Evolutionary conservation across 805 yeast species (phyloP), one percentile per base, ranked within the genome.

Genomic region (Candida railenensis): DNA sequence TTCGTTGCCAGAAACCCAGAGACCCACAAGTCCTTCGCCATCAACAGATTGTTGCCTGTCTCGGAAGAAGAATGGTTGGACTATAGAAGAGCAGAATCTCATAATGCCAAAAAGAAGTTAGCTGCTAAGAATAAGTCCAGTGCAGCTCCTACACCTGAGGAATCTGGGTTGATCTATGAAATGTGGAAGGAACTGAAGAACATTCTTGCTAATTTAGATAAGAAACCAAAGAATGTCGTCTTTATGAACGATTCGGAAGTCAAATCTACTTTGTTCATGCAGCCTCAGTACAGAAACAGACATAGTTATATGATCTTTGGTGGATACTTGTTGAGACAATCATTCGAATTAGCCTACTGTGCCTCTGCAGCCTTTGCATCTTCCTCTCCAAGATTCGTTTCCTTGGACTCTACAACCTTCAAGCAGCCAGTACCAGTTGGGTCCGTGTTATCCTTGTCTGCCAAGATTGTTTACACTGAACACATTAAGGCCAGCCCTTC

Each of bases 401-500:
- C 96, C 2, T 76, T 91, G 54, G 97, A 91, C 63, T 85, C 94
- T 19, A 89, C 96, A 37, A 87, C 95, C 20, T 91, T 91, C 76
- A 83, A 87, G 58, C 87, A 91, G 16, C 98, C 98, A 2, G 98
- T 91, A 5, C 97, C 97, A 1, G 97, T 91, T 15, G 97, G 98
- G 1, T 83, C 91, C 1, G 96, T 92, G 7, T 71, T 91, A 49
- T 86, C 83, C 52, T 81, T 89, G 82, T 78, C 81, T 45, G 94
- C 97, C 0, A 74, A 84, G 18, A 88, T 91, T 5, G 89, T 87
- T 20, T 89, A 91, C 66, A 89, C 97, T 2, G 95, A 89, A 61
- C 92, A 87, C 54, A 68, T 88, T 44, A 84, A 81, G 56, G 73
- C 69, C 36, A 39, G 57, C 4, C 57, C 56, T 40, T 52, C 50